Conservation (phyloP, 495 filamentous ascomycete genomes). For the Trichoderma asperelloides region DNA sequence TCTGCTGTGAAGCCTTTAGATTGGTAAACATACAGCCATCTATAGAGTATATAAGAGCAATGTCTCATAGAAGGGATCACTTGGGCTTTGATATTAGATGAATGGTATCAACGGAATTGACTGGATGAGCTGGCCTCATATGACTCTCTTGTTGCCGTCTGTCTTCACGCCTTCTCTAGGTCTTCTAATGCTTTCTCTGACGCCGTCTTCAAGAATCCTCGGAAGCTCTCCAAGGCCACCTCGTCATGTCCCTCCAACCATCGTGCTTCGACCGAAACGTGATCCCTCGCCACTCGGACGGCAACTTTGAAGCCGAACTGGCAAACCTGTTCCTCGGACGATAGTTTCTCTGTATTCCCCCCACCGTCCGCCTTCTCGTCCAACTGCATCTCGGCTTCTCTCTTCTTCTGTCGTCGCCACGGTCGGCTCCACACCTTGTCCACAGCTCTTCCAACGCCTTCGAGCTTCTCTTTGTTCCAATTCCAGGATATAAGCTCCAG, state of each 20-base stretch:
- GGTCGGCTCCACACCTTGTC: conserved; percentile 45
- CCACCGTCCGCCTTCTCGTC: conserved; percentile 13
- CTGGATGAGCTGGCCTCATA: neutral
- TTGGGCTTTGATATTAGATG: neutral
- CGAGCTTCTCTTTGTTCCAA: conserved; percentile 25
- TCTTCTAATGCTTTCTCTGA: neutral
- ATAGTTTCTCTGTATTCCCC: conserved; percentile 29
- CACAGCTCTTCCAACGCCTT: conserved; percentile 28
- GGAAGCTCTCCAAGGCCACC: conserved; percentile 72
- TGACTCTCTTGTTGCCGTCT: neutral
- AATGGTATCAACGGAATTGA: neutral
- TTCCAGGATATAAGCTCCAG: conserved; percentile 53
- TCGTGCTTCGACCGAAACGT: conserved; percentile 36
- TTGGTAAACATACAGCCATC: neutral
- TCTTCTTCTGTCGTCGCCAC: conserved; percentile 30
- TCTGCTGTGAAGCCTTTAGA: conserved; percentile 18
- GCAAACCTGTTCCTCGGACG: conserved; percentile 19
- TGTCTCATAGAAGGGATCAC: neutral
- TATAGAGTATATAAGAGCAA: neutral
- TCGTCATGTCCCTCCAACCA: conserved; percentile 61
- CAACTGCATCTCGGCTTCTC: neutral
- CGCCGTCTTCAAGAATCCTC: conserved; percentile 54
- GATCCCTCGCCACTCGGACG: conserved; percentile 10
- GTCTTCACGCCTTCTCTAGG: neutral
- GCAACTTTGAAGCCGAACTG: conserved; percentile 40